phyloP scores from a whole-genome alignment of 208 protist species.

The Endotrypanum monterogeii region DNA sequence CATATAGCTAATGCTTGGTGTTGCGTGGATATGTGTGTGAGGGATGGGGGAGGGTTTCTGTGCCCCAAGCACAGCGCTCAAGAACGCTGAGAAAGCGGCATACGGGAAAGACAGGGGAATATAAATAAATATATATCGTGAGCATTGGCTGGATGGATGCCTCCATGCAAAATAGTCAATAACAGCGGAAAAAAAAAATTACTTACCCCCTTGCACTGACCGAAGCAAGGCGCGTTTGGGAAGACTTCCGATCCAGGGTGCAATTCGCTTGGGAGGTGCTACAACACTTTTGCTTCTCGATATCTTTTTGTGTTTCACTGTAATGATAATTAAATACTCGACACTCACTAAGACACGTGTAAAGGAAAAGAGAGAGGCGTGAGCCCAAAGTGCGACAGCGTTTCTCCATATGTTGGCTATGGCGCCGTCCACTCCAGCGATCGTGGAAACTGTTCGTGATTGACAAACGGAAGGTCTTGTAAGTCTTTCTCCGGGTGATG shows the following conservation, averaged over 20 bases:
- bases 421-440: conserved; percentile 89
- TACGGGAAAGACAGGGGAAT: not conserved
- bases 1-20: not conserved
- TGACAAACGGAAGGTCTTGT: conserved; percentile 87
- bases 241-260: not conserved
- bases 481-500: conserved; percentile 87
- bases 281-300: not conserved
- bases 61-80: not conserved
- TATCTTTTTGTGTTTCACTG: not conserved
- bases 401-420: conserved; percentile 17
- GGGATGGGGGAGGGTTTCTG: no score
- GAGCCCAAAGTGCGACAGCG: not conserved
- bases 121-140: not conserved
- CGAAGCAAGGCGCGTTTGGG: not conserved
- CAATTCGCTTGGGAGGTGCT: not conserved
- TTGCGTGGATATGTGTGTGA: not conserved
- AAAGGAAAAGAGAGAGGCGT: not conserved
- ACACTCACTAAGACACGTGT: not conserved
- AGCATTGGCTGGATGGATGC: not conserved
- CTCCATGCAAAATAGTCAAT: not conserved
- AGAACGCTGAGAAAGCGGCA: not conserved
- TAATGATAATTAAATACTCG: not conserved
- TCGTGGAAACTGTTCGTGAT: conserved; percentile 90
- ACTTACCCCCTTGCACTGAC: not conserved
- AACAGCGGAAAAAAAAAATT: no score